phyloP scores from a whole-genome alignment of 176 grass and related monocot genomes.

The Phoenix roebelenii region DNA sequence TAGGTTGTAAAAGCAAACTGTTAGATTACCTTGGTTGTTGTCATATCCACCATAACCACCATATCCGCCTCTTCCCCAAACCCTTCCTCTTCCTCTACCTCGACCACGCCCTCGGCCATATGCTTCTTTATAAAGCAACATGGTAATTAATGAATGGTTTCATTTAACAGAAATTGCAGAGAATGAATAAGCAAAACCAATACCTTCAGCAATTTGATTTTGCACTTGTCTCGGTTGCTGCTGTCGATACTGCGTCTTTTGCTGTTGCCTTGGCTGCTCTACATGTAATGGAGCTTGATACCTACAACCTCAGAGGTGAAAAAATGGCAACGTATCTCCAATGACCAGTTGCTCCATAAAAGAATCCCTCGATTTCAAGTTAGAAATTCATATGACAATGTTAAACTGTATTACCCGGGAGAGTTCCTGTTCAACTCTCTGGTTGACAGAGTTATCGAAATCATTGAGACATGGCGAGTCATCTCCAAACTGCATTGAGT shows the following conservation, averaged over 20 bases:
- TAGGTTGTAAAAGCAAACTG: no score
- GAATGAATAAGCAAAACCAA: background rate
- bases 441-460: constrained; percentile 79
- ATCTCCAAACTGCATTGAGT: constrained; percentile 49
- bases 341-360: constrained; percentile 1
- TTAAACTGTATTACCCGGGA: constrained; percentile 47
- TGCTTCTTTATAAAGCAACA: constrained; percentile 28
- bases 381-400: background rate
- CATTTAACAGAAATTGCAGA: constrained; percentile 1
- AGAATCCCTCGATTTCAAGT: background rate
- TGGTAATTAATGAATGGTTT: background rate
- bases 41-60: constrained; percentile 19
- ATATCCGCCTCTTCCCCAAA: background rate
- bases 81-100: constrained; percentile 18
- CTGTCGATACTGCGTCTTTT: constrained; percentile 16
- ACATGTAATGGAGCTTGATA: constrained; percentile 58
- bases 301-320: constrained; percentile 14
- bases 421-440: constrained; percentile 56
- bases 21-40: constrained; percentile 1
- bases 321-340: background rate
- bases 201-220: constrained; percentile 54
- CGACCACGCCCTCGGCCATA: constrained; percentile 46
- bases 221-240: constrained; percentile 37
- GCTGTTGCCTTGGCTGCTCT: constrained; percentile 53
- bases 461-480: constrained; percentile 88